Base-by-base conservation (phyloP, 108 stramenopile species). In the Cafeteria roenbergensis region DNA sequence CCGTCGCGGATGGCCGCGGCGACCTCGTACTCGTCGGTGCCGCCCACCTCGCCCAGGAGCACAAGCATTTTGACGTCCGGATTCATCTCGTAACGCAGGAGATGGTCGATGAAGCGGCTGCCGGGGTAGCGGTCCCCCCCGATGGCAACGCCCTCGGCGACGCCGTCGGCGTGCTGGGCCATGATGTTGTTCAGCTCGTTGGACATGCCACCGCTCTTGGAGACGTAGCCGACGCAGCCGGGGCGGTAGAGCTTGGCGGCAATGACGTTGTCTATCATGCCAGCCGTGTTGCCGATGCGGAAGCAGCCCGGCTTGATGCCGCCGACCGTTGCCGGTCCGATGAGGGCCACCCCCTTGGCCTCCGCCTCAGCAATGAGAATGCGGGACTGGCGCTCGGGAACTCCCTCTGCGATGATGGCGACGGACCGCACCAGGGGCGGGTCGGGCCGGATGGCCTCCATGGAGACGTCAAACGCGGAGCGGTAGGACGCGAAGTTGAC, bases 251-350 rank as follows among this genome's bases (percentile, higher is more conserved):
- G 73, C 76, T 91, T 91, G 58, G 80, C 82, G 81, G 87, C 83
- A 50, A 88, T 85, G 65, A 91, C 88, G 74, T 91, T 91, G 70
- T 91, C 90, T 6, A 91, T 73, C 90, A 91, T 91, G n/a, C 90
- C 90, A 14, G 88, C 90, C 51, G 90, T 91, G 70, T 91, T 91
- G 21, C 90, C 90, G 63, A 91, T 91, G 27, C 88, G 78, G 68
- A 91, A 89, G 77, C 90, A 91, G 33, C 90, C 90, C 26, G 90
- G 90, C 22, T 76, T 85, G 68, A 91, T 91, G 33, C 90, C 90
- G 37, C 90, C 90, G 26, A 91, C 90, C 27, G 90, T 91, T 8
- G 90, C 90, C 14, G 90, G 90, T 20, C 90, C 90, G 61, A 91
- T 89, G 50, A 91, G 72, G 0, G 85, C 86, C 37, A 91, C 88